Percentiles rank a stretch among this genome's conserved stretches.
phyloP scores from a whole-genome alignment of 495 filamentous ascomycete species.

The Talaromyces borbonicus region DNA sequence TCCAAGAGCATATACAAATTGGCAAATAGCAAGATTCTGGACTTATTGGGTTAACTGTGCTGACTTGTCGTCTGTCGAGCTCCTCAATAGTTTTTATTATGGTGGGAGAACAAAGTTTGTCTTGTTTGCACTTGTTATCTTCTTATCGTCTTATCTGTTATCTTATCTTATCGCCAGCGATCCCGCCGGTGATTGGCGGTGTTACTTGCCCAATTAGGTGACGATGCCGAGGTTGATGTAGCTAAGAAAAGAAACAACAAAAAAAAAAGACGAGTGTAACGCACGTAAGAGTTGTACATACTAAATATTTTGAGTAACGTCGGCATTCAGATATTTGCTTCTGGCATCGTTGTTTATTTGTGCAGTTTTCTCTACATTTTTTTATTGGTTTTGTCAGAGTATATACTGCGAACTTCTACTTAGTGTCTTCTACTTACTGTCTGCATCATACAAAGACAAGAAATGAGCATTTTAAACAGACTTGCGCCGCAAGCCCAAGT shows the following conservation, averaged over 20 bases:
- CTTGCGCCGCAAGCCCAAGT: slow-evolving; percentile 28
- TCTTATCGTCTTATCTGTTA: background rate
- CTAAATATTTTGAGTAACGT: background rate
- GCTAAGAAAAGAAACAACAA: background rate
- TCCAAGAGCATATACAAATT: too few species aligned
- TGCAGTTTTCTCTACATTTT: too few species aligned
- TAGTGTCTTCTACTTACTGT: background rate
- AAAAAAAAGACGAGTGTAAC: background rate
- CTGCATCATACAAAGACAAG: background rate
- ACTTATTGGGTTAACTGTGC: too few species aligned
- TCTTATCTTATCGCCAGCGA: background rate
- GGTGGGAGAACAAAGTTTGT: background rate
- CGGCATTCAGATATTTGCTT: background rate
- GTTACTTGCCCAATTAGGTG: background rate
- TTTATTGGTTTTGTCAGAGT: too few species aligned
- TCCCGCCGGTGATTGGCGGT: background rate
- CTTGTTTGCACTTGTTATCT: background rate
- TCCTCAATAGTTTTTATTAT: too few species aligned
- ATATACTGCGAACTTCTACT: background rate
- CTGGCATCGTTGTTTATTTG: too few species aligned
- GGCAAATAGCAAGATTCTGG: too few species aligned
- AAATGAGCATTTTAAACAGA: slow-evolving; percentile 20
- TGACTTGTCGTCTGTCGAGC: too few species aligned
- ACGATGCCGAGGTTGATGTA: slow-evolving; percentile 4
- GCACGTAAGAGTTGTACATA: background rate